phyloP scores from a whole-genome alignment of 148 eudicot genomes.

The Cornus kousa region DNA sequence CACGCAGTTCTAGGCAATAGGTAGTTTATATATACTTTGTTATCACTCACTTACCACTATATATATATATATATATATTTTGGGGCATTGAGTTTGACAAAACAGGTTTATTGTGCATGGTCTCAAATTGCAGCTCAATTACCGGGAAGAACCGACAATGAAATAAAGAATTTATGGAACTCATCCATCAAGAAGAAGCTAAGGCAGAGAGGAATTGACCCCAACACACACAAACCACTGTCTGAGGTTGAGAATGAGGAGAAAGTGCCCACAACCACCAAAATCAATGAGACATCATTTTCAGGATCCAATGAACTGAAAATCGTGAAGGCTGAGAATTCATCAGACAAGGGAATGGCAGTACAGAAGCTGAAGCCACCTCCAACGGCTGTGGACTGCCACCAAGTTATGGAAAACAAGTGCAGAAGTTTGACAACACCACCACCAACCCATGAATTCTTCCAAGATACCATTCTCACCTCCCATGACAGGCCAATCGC shows the following conservation, averaged over 20 bases:
- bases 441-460: conserved; percentile 31
- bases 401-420: conserved; percentile 12
- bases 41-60: background rate
- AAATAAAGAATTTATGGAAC: conserved; percentile 91
- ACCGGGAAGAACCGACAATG: conserved; percentile 93
- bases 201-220: conserved; percentile 86
- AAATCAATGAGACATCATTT: conserved; percentile 26
- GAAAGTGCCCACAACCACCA: conserved; percentile 24
- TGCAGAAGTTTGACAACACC: background rate
- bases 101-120: conserved; percentile 33
- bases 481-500: conserved; percentile 31
- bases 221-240: conserved; percentile 80
- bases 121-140: conserved; percentile 90
- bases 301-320: conserved; percentile 8
- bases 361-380: conserved; percentile 18
- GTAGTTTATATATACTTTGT: conserved; percentile 21
- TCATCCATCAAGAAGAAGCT: conserved; percentile 89
- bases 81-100: too few species aligned
- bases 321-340: conserved; percentile 1
- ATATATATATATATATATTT: too few species aligned
- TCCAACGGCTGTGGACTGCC: background rate
- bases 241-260: conserved; percentile 55
- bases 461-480: conserved; percentile 30
- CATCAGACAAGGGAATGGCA: conserved; percentile 13
- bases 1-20: conserved; percentile 90